Percentiles rank a stretch among this genome's conserved stretches.
Evolutionary conservation across 2,329 filamentous ascomycete genomes (phyloP).

Genomic region (Cordyceps militaris): DNA sequence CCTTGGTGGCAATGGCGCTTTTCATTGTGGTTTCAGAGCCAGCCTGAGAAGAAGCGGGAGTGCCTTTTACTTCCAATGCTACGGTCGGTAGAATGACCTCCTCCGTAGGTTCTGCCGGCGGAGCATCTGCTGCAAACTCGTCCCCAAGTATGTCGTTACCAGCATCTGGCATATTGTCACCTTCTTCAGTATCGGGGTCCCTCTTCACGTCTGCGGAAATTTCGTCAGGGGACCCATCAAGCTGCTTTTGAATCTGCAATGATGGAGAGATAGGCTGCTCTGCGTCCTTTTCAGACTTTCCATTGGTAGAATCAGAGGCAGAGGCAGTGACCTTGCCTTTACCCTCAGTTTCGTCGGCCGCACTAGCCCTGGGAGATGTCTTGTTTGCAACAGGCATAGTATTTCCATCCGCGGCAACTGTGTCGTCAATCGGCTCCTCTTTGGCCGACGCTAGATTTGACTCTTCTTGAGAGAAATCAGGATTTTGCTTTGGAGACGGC

Average conservation of each 20-base stretch:
- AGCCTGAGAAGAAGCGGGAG: background rate
- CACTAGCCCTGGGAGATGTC: background rate
- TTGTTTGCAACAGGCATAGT: background rate
- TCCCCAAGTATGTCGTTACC: background rate
- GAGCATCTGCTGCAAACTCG: background rate
- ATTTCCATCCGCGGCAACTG: background rate
- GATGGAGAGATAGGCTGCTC: background rate
- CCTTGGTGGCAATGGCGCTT: background rate
- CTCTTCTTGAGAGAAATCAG: background rate
- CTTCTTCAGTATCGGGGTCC: background rate
- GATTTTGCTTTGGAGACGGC: background rate
- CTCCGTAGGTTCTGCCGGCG: background rate
- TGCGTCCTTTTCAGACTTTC: background rate
- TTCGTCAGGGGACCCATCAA: background rate
- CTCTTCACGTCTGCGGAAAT: background rate
- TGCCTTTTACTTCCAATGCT: background rate
- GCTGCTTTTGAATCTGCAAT: constrained; percentile 1
- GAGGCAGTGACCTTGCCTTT: background rate
- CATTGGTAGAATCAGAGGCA: background rate
- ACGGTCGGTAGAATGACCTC: background rate
- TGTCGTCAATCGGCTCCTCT: background rate
- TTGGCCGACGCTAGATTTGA: background rate
- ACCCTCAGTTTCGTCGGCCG: background rate
- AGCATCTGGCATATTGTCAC: background rate
- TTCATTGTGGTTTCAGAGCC: constrained; percentile 8